Evolutionary conservation across 805 yeast species (phyloP).

Genomic region (Metschnikowia cerradonensis): DNA sequence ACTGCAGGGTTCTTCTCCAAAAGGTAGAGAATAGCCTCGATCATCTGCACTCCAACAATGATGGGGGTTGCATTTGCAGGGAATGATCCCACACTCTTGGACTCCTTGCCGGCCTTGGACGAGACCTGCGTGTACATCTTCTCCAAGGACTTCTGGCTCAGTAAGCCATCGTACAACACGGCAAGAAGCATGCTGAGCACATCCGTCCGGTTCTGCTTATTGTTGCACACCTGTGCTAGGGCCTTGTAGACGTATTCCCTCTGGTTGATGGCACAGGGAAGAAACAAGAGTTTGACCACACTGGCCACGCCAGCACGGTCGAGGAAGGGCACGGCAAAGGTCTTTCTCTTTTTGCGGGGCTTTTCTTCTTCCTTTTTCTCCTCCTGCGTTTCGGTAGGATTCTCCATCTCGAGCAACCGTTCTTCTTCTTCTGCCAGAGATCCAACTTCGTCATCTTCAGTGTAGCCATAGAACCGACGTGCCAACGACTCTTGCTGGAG

Average conservation of each 20-base stretch:
- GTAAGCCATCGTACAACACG: slow-evolving; percentile 72
- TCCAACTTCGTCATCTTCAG: slow-evolving; percentile 20
- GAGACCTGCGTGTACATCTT: slow-evolving; percentile 56
- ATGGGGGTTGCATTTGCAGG: slow-evolving; percentile 67
- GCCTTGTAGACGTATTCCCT: slow-evolving; percentile 64
- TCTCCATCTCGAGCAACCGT: slow-evolving; percentile 14
- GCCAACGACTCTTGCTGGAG: slow-evolving; percentile 52
- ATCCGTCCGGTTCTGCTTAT: slow-evolving; percentile 75
- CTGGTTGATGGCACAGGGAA: slow-evolving; percentile 62
- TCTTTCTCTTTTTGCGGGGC: slow-evolving; percentile 6
- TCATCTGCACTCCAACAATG: slow-evolving; percentile 68
- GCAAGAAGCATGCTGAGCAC: slow-evolving; percentile 63
- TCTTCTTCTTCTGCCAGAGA: slow-evolving; percentile 18
- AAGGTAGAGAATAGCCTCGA: slow-evolving; percentile 70
- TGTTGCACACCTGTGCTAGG: slow-evolving; percentile 62
- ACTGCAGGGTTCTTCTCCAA: slow-evolving; percentile 64
- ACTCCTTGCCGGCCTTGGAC: slow-evolving; percentile 35
- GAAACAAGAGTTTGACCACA: slow-evolving; percentile 62
- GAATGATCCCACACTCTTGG: slow-evolving; percentile 10
- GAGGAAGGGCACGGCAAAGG: slow-evolving; percentile 51
- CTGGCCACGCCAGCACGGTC: slow-evolving; percentile 77
- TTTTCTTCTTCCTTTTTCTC: not conserved
- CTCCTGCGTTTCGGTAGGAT: not conserved
- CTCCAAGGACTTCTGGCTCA: slow-evolving; percentile 57
- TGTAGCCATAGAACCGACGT: slow-evolving; percentile 29